These are phyloP conservation scores for Euphrasia confusa DNA, from an alignment of 257 asterid species.

Conservation along the genomic window DNA sequence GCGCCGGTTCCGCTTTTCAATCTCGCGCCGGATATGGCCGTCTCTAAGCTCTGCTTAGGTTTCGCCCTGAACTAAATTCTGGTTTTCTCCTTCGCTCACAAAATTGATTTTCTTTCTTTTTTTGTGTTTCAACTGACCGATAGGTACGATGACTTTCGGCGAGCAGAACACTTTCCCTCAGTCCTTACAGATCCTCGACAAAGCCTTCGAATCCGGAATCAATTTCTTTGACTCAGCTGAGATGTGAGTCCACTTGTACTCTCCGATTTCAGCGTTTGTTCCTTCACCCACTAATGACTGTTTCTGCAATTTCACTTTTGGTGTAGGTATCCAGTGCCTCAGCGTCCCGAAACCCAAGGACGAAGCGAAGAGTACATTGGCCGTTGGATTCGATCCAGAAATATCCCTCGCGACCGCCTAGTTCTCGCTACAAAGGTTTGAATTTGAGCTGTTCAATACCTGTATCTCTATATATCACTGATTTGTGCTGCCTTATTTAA, in stretches of 20 bases:
- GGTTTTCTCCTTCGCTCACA: too few species aligned
- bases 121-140: too few species aligned
- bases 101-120: too few species aligned
- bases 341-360: conserved; percentile 74
- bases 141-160: conserved; percentile 84
- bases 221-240: conserved; percentile 87
- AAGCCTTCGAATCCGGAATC: conserved; percentile 68
- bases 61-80: background rate
- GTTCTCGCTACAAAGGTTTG: conserved; percentile 80
- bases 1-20: conserved; percentile 67
- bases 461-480: conserved; percentile 7
- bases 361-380: conserved; percentile 77
- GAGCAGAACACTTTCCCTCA: conserved; percentile 62
- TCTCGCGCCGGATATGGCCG: conserved; percentile 57
- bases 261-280: background rate
- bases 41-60: conserved; percentile 82
- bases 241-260: conserved; percentile 38
- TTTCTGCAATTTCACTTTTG: background rate
- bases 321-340: conserved; percentile 89
- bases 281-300: background rate
- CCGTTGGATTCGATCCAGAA: conserved; percentile 45
- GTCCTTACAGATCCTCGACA: conserved; percentile 70
- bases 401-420: conserved; percentile 55
- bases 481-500: conserved; percentile 14
- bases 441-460: background rate